Evolutionary conservation across 306 rosid genomes (phyloP).

Genomic region (Trifolium subterraneum): DNA sequence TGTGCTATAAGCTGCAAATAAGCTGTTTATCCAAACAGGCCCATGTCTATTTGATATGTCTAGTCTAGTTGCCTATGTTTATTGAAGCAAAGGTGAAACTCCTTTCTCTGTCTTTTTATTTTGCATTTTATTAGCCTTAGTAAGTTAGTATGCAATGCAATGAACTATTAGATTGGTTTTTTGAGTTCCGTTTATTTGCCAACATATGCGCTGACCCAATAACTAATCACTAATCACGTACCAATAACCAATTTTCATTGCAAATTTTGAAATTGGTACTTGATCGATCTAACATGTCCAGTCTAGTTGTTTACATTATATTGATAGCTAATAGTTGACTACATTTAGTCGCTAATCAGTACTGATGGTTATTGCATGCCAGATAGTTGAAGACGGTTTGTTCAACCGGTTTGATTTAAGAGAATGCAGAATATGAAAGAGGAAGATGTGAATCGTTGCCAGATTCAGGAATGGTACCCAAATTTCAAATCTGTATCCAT

Average conservation of each 20-base stretch:
- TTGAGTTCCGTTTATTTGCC: neutral
- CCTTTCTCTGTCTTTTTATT: neutral
- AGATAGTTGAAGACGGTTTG: neutral
- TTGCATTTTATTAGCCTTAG: neutral
- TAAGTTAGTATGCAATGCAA: neutral
- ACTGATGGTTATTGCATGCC: neutral
- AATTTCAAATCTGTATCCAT: neutral
- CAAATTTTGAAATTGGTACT: neutral
- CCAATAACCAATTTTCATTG: neutral
- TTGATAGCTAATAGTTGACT: neutral
- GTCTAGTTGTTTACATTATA: neutral
- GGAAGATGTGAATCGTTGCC: slow-evolving; percentile 12
- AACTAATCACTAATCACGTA: neutral
- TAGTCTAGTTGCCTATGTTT: neutral
- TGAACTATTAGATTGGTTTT: neutral
- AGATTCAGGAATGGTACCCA: neutral
- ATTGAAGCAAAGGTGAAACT: neutral
- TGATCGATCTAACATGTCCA: neutral
- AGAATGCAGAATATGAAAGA: slow-evolving; percentile 4
- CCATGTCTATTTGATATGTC: neutral
- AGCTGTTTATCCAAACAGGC: too few species aligned
- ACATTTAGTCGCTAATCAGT: neutral
- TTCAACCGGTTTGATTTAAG: neutral
- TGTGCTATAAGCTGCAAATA: too few species aligned
- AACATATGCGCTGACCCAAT: neutral